Base-by-base conservation (phyloP, 192 early-diverging fungal species). In the Chytriomyces confervae region DNA sequence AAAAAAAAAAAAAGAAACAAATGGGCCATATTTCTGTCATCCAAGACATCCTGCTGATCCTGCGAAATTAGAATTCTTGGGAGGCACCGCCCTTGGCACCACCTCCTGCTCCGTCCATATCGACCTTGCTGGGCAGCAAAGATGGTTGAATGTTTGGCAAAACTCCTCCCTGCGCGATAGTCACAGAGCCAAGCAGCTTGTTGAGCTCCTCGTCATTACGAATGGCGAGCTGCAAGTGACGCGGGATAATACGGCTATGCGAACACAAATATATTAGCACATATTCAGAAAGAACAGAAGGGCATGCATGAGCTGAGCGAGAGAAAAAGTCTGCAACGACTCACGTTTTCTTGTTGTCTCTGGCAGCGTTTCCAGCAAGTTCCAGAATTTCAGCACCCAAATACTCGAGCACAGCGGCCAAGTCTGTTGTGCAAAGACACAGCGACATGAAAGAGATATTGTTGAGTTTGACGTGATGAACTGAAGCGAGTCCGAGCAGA, bases 121-220 rank as follows among this genome's bases (percentile, higher is more conserved):
- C 74, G 13, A 47, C 62, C 50, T 76, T 76, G 62, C 66, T 76
- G 27, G 74, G 74, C 48, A 76, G 36, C 9, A 76, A 49, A 9
- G 74, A 76, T 23, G 74, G 74, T 64, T 76, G 78, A 75, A 79
- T 79, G 72, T 79, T 80, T 23, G 84, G 84, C 77, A 96, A 86
- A 63, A 96, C 95, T 92, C 96, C 95, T 76, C 95, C 95, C 86
- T 95, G 93, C 72, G 95, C 94, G 74, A 96, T 96, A 80, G 94
- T 95, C 73, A 96, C 94, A 80, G 89, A 89, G 84, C 82, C 92
- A 66, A 96, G 91, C 72, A 96, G 88, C 86, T 94, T 95, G 92
- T 95, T 96, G 75, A 96, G 85, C 84, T 96, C 95, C 83, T 95
- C 94, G 85, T 97, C 95, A 88, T 96, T 96, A 66, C 96, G 88